Percentiles rank a stretch among this genome's conserved stretches.
phyloP scores from a whole-genome alignment of 768 basidiomycete species.

The Agaricus bisporus region DNA sequence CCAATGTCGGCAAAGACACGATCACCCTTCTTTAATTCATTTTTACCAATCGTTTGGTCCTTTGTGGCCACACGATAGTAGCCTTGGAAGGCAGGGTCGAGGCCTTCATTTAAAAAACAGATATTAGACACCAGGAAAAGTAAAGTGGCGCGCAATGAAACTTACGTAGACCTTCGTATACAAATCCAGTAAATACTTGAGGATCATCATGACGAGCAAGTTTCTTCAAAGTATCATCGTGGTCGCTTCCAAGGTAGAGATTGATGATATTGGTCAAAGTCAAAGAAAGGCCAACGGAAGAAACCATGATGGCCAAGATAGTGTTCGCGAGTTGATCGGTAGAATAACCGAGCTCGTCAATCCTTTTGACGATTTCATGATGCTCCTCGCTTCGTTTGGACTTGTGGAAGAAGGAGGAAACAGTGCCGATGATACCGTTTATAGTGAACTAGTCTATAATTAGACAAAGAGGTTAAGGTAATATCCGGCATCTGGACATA shows the following conservation, averaged over 20 bases:
- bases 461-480: background rate
- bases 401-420: slow-evolving; percentile 41
- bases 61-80: slow-evolving; percentile 52
- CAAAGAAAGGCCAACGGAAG: slow-evolving; percentile 62
- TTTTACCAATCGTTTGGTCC: slow-evolving; percentile 36
- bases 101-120: slow-evolving; percentile 34
- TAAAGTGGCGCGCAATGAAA: slow-evolving; percentile 10
- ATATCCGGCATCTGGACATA: slow-evolving; percentile 18
- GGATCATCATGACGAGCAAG: slow-evolving; percentile 25
- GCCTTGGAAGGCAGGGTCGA: slow-evolving; percentile 70
- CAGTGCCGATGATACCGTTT: slow-evolving; percentile 35
- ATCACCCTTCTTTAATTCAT: slow-evolving; percentile 39
- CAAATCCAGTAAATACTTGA: slow-evolving; percentile 46
- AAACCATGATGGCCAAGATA: slow-evolving; percentile 65
- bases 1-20: slow-evolving; percentile 60
- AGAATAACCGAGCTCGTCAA: slow-evolving; percentile 50
- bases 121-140: background rate
- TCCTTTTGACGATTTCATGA: slow-evolving; percentile 47
- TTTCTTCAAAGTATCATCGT: slow-evolving; percentile 30
- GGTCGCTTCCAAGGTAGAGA: slow-evolving; percentile 50
- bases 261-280: slow-evolving; percentile 65
- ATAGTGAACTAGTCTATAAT: slow-evolving; percentile 25
- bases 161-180: slow-evolving; percentile 67
- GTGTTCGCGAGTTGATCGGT: slow-evolving; percentile 62
- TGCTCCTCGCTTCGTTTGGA: slow-evolving; percentile 37